These are phyloP conservation scores for Rhizoclosmatium sp. DNA, from an alignment of 192 early-diverging fungal genomes.

Conservation along the genomic window DNA sequence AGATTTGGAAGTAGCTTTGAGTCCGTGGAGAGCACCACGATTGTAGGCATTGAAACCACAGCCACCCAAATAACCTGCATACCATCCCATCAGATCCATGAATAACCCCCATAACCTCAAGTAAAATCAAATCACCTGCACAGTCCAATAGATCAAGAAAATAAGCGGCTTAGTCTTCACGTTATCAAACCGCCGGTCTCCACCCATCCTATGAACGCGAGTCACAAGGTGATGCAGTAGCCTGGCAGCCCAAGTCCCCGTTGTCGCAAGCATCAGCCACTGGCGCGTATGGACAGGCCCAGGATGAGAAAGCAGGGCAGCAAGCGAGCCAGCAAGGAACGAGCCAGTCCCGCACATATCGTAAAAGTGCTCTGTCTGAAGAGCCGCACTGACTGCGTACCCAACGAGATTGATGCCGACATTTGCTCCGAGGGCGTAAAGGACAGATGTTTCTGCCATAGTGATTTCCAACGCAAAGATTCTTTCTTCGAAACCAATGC, in stretches of 20 bases:
- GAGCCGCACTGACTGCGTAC: constrained; percentile 14
- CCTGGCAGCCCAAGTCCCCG: constrained; percentile 39
- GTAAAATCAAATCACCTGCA: constrained; percentile 13
- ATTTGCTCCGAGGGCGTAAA: not conserved
- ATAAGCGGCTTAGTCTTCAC: constrained; percentile 40
- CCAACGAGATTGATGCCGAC: constrained; percentile 35
- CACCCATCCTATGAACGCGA: constrained; percentile 37
- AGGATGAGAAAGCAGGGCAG: not conserved
- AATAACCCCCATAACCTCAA: not conserved
- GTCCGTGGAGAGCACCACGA: constrained; percentile 23
- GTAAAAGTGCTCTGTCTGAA: constrained; percentile 42
- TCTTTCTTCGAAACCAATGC: too few relatives aligned
- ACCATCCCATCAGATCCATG: not conserved
- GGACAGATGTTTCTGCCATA: not conserved
- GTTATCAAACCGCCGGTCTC: constrained; percentile 49
- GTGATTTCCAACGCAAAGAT: not conserved
- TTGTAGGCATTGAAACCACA: constrained; percentile 43
- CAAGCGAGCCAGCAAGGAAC: constrained; percentile 29
- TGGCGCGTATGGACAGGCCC: constrained; percentile 34
- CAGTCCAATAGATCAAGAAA: constrained; percentile 37
- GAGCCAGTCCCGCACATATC: constrained; percentile 37
- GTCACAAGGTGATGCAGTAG: constrained; percentile 26
- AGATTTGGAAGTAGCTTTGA: constrained; percentile 23
- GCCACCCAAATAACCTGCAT: constrained; percentile 37
- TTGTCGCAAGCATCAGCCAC: constrained; percentile 31